A percentile compares a stretch with the other conserved stretches of the same genome.
These are phyloP conservation scores for Farysia itapuensis DNA, from an alignment of 1,284 basidiomycete species.

Conservation along the genomic window DNA sequence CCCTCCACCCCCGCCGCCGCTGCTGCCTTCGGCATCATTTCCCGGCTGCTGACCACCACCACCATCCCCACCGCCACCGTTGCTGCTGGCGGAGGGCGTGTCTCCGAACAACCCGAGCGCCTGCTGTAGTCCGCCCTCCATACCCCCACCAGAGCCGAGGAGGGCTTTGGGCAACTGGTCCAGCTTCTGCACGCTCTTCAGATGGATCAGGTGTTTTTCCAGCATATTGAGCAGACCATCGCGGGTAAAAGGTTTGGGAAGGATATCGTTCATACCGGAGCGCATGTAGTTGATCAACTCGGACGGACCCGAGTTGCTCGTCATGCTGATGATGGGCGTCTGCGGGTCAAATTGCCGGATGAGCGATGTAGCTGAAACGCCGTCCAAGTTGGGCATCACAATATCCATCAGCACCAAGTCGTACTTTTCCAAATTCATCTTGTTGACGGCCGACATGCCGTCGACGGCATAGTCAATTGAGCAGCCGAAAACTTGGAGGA, in stretches of 20 bases:
- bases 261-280: conserved; percentile 89
- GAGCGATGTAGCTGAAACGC: conserved; percentile 81
- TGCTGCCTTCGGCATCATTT: conserved; percentile 2
- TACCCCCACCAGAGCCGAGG: conserved; percentile 17
- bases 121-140: conserved; percentile 10
- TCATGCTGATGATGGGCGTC: conserved; percentile 97
- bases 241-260: conserved; percentile 96
- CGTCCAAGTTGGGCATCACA: conserved; percentile 87
- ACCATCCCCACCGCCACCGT: neutral
- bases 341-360: conserved; percentile 90
- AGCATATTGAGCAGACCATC: conserved; percentile 86
- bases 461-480: conserved; percentile 89
- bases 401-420: conserved; percentile 85
- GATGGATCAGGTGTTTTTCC: conserved; percentile 92
- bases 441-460: conserved; percentile 88
- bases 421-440: conserved; percentile 91
- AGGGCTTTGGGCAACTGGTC: conserved; percentile 32
- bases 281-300: conserved; percentile 91
- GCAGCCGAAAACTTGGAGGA: conserved; percentile 92
- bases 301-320: conserved; percentile 84
- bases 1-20: too few relatives aligned
- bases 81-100: neutral
- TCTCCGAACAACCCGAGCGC: neutral
- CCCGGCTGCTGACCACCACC: neutral
- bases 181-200: conserved; percentile 76